Evolutionary conservation across 164 flowering plant species (phyloP).

Genomic region (Vitis rotundifolia): DNA sequence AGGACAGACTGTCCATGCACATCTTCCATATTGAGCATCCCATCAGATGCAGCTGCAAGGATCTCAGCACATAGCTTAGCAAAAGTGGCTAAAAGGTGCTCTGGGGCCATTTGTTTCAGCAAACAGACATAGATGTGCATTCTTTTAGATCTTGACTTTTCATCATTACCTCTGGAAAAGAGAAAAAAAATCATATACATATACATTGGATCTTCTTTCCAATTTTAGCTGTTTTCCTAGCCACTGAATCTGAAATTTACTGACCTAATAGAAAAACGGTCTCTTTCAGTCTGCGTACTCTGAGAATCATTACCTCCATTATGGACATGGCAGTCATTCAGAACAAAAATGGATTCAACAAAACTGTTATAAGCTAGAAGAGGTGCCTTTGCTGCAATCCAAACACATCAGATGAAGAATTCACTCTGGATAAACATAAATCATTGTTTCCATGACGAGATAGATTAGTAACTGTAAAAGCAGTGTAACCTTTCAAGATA

Average conservation of each 20-base stretch:
- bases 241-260: not conserved
- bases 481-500: conserved; percentile 73
- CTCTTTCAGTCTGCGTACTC: conserved; percentile 40
- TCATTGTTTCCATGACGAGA: not conserved
- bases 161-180: conserved; percentile 76
- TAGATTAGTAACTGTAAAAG: not conserved
- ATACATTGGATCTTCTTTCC: not conserved
- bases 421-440: not conserved
- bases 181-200: not conserved
- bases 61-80: conserved; percentile 94
- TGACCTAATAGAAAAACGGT: conserved; percentile 78
- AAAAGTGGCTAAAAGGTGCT: conserved; percentile 92
- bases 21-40: conserved; percentile 76
- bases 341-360: conserved; percentile 88
- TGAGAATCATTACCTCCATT: conserved; percentile 54
- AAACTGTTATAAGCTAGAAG: conserved; percentile 98
- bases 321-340: conserved; percentile 82
- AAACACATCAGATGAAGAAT: not conserved
- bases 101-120: conserved; percentile 98
- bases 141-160: conserved; percentile 70
- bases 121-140: conserved; percentile 83
- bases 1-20: conserved; percentile 72
- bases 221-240: not conserved
- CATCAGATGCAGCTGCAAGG: conserved; percentile 93
- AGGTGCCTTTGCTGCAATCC: conserved; percentile 86